Evolutionary conservation across 257 asterid genomes (phyloP).

Genomic region (Solanum tacnaense): DNA sequence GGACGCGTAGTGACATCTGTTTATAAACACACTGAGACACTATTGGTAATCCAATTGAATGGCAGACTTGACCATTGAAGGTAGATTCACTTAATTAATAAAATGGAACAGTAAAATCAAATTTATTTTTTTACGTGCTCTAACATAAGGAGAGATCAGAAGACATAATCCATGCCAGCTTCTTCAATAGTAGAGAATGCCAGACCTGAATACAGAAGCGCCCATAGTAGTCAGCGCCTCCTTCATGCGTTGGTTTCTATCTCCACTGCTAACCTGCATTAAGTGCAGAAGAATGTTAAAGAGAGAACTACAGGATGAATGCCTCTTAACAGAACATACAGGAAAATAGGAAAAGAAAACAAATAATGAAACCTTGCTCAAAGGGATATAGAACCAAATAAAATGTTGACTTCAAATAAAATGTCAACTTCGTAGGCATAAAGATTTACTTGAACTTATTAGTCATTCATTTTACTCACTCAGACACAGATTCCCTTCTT

Average conservation of each 20-base stretch:
- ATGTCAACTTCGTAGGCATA: background rate
- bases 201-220: conserved; percentile 95
- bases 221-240: conserved; percentile 94
- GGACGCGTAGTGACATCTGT: background rate
- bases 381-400: background rate
- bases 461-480: background rate
- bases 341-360: background rate
- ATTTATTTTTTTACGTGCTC: background rate
- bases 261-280: conserved; percentile 75
- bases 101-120: background rate
- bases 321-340: background rate
- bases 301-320: background rate
- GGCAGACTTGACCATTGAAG: background rate
- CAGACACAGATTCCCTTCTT: background rate
- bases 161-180: background rate
- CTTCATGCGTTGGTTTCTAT: conserved; percentile 87
- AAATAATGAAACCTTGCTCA: background rate
- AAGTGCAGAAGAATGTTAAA: background rate
- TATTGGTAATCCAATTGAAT: background rate
- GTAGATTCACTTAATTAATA: background rate
- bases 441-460: background rate
- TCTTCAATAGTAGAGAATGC: background rate
- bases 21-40: background rate
- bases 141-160: background rate
- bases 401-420: background rate